A percentile compares a stretch with the other conserved stretches of the same genome.
Evolutionary conservation across 2,329 filamentous ascomycete genomes (phyloP).

Genomic region (Penicillium palitans): DNA sequence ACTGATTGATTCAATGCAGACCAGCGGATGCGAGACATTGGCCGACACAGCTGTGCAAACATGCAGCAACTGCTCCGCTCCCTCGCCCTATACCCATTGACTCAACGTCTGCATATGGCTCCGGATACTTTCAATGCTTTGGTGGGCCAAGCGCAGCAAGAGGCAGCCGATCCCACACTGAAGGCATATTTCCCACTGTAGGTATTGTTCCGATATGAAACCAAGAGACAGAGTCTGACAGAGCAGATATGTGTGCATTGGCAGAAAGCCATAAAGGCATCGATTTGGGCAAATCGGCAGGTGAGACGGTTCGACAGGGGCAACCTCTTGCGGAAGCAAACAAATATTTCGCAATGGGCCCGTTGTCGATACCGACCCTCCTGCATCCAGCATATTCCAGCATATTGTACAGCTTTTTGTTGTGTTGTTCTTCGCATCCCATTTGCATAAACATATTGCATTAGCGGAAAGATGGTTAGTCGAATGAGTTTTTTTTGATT

Average conservation of each 20-base stretch:
- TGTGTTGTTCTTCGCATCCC: conserved; percentile 11
- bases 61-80: conserved; percentile 40
- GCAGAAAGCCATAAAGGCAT: conserved; percentile 35
- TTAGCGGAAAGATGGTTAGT: conserved; percentile 24
- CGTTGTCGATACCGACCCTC: not conserved
- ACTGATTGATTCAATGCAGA: conserved; percentile 42
- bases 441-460: conserved; percentile 16
- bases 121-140: conserved; percentile 40
- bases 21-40: conserved; percentile 44
- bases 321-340: not conserved
- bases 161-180: conserved; percentile 39
- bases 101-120: conserved; percentile 44
- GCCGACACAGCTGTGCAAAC: conserved; percentile 42
- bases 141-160: conserved; percentile 39
- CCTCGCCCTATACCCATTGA: conserved; percentile 48
- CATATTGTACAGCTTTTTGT: conserved; percentile 7
- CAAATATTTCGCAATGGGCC: not conserved
- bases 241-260: conserved; percentile 45
- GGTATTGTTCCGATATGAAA: conserved; percentile 18
- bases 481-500: conserved; percentile 14
- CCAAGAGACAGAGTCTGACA: conserved; percentile 20
- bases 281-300: too few relatives aligned
- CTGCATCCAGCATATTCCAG: not conserved
- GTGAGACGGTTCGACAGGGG: not conserved
- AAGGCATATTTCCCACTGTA: conserved; percentile 51